Evolutionary conservation across 148 eudicot genomes (phyloP).

Genomic region (Rhododendron vialii): DNA sequence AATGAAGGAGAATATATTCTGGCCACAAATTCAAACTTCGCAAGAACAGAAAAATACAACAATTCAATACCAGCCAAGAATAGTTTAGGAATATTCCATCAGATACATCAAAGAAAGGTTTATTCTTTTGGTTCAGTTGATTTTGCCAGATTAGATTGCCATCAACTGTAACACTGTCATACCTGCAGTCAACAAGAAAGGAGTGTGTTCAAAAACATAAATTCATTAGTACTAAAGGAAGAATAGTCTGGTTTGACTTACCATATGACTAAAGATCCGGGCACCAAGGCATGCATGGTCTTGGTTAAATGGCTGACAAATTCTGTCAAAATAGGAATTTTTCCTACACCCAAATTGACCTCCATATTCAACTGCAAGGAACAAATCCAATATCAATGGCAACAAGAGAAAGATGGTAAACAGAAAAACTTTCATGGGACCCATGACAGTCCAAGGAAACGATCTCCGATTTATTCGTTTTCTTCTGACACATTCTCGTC

Average conservation of each 20-base stretch:
- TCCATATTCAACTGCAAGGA: conserved; percentile 81
- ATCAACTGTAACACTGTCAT: conserved; percentile 73
- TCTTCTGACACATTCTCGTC: background rate
- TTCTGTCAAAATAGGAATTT: conserved; percentile 62
- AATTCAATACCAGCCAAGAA: conserved; percentile 62
- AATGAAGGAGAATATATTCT: conserved; percentile 6
- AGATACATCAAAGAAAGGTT: conserved; percentile 81
- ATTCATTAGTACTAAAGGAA: background rate
- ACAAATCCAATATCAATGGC: conserved; percentile 8
- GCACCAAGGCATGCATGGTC: conserved; percentile 68
- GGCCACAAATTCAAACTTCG: background rate
- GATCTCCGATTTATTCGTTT: background rate
- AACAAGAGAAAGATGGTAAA: background rate
- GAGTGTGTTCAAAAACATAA: background rate
- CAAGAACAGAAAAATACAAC: background rate
- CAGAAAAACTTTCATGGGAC: background rate
- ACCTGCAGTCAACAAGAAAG: conserved; percentile 44
- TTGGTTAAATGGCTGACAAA: conserved; percentile 78
- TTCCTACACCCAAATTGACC: conserved; percentile 41
- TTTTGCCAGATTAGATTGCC: conserved; percentile 82
- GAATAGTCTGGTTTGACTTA: conserved; percentile 15
- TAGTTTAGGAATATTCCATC: conserved; percentile 91
- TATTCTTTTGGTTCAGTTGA: conserved; percentile 72
- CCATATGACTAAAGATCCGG: conserved; percentile 93
- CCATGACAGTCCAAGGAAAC: background rate